phyloP scores from a whole-genome alignment of 345 rosid species.

The Eucalyptus cloeziana region DNA sequence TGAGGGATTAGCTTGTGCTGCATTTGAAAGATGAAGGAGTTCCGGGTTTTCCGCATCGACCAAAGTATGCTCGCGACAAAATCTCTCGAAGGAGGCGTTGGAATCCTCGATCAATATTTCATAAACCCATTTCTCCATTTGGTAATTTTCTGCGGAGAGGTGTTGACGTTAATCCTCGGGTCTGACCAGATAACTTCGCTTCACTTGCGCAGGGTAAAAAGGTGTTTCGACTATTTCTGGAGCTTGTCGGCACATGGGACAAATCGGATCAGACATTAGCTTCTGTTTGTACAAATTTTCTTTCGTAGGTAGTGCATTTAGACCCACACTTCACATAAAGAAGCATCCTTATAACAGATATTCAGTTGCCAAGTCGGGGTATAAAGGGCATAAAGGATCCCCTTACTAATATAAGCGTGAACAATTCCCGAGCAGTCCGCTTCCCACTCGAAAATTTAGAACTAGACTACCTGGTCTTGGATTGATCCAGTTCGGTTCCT shows the following conservation, averaged over 20 bases:
- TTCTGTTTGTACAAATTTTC: not conserved
- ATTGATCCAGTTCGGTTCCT: fast-evolving
- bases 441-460: too few relatives aligned
- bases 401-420: too few relatives aligned
- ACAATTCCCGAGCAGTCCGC: fast-evolving
- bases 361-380: too few relatives aligned
- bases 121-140: not conserved
- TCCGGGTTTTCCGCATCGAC: not conserved
- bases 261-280: not conserved
- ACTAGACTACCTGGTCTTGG: too few relatives aligned
- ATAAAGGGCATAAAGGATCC: too few relatives aligned
- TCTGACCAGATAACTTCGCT: not conserved
- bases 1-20: not conserved
- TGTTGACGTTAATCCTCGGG: not conserved
- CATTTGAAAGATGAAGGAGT: too few relatives aligned
- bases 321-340: too few relatives aligned
- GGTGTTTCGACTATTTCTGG: not conserved
- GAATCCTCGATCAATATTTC: not conserved
- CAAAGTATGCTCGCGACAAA: not conserved
- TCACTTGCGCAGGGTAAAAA: not conserved
- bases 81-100: not conserved
- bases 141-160: not conserved
- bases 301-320: too few relatives aligned
- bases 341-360: too few relatives aligned
- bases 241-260: not conserved